A percentile compares a stretch with the other conserved stretches of the same genome.
Conservation (phyloP, 345 rosid species). For the Pistacia atlantica region DNA sequence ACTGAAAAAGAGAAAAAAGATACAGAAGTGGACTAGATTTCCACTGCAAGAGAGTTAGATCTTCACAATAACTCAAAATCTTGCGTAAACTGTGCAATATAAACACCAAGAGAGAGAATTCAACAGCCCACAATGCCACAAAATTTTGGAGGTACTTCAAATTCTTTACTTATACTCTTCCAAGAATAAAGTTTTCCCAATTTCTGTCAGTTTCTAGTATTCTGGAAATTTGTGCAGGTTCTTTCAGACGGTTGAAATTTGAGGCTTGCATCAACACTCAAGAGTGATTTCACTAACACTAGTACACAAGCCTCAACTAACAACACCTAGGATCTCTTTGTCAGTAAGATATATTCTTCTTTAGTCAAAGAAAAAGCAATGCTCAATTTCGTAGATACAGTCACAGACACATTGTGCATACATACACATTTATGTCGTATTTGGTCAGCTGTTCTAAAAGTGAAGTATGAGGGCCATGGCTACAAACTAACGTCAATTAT, state of each 20-base stretch:
- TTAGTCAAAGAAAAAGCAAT: background rate
- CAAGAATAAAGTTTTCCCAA: background rate
- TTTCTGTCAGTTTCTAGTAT: background rate
- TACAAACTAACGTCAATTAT: background rate
- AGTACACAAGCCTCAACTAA: background rate
- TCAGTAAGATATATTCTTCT: background rate
- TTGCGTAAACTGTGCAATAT: too few species aligned
- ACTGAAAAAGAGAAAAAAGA: too few species aligned
- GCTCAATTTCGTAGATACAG: background rate
- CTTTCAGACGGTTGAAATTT: constrained; percentile 1
- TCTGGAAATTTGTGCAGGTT: background rate
- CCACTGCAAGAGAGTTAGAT: too few species aligned
- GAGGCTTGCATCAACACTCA: background rate
- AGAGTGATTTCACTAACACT: background rate
- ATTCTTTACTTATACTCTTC: background rate
- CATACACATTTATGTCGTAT: background rate
- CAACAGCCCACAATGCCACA: too few species aligned
- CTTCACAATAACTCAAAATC: too few species aligned
- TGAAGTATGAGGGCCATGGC: background rate
- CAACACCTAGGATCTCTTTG: background rate
- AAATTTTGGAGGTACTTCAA: background rate
- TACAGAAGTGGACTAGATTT: too few species aligned
- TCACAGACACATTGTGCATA: background rate
- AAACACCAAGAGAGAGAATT: too few species aligned
- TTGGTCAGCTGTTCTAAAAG: background rate